These are phyloP conservation scores for Pseudoturritis turrita DNA, from an alignment of 345 rosid species.

Conservation along the genomic window DNA sequence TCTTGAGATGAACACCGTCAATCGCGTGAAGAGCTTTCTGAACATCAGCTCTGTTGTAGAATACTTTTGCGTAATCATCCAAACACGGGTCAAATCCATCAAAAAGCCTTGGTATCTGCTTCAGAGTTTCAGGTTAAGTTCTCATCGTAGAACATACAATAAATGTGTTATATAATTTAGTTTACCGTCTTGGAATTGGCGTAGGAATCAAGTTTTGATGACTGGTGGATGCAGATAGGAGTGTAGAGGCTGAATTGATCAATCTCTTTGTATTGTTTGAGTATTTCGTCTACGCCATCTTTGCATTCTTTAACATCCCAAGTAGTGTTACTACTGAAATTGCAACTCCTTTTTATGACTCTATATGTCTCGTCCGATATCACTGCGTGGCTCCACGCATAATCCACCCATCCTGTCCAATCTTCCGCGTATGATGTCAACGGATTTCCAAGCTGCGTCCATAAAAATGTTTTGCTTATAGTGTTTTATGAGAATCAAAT, in stretches of 20 bases:
- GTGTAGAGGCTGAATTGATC: constrained; percentile 83
- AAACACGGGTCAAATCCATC: constrained; percentile 85
- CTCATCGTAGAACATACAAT: neutral
- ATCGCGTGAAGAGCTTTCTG: constrained; percentile 73
- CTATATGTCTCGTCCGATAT: constrained; percentile 75
- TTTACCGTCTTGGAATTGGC: constrained; percentile 45
- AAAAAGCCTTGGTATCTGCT: constrained; percentile 70
- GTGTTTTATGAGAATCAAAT: neutral
- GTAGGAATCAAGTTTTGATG: constrained; percentile 23
- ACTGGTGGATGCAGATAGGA: constrained; percentile 43
- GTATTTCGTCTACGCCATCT: constrained; percentile 50
- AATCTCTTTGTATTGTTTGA: constrained; percentile 69
- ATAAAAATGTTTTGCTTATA: neutral
- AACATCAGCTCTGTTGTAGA: constrained; percentile 74
- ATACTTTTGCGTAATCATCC: constrained; percentile 58
- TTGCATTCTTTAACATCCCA: constrained; percentile 52
- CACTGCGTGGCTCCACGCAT: constrained; percentile 91
- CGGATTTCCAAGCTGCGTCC: constrained; percentile 71
- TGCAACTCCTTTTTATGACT: constrained; percentile 46
- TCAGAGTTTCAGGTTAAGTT: neutral
- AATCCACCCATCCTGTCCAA: constrained; percentile 79
- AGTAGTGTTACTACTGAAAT: constrained; percentile 50
- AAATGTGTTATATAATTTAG: neutral
- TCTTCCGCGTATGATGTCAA: constrained; percentile 64
- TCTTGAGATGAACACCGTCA: constrained; percentile 46